These are phyloP conservation scores for Kokia cookei DNA, from an alignment of 441 rosid species.

Conservation along the genomic window DNA sequence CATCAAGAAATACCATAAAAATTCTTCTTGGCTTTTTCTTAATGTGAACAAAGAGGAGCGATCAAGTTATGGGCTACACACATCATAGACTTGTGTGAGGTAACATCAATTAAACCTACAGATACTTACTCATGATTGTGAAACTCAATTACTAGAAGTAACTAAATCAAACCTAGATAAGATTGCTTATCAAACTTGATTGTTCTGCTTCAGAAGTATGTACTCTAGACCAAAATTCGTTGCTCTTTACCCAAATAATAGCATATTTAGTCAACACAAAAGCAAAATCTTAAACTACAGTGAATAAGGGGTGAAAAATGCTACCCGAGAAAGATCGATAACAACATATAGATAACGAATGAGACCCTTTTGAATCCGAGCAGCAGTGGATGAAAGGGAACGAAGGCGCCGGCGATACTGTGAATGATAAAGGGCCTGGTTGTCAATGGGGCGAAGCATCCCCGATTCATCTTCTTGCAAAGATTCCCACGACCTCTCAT, in stretches of 20 bases:
- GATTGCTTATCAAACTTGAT: not conserved
- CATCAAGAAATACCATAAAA: not conserved
- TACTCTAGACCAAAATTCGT: not conserved
- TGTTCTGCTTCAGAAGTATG: not conserved
- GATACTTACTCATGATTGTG: not conserved
- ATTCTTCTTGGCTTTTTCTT: not conserved
- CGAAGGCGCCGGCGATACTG: slow-evolving; percentile 74
- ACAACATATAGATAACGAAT: slow-evolving; percentile 79
- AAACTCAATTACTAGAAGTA: not conserved
- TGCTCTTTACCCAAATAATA: not conserved
- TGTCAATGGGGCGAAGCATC: slow-evolving; percentile 67
- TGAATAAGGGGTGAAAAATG: not conserved
- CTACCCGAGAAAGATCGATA: slow-evolving; percentile 81
- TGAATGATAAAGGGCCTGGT: slow-evolving; percentile 61
- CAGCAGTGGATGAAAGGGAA: slow-evolving; percentile 38
- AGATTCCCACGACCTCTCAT: slow-evolving; percentile 86
- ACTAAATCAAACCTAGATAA: not conserved
- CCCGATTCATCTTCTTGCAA: slow-evolving; percentile 92
- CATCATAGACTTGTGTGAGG: not conserved
- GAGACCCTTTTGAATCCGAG: slow-evolving; percentile 91
- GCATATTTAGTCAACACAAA: not conserved
- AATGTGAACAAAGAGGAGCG: not conserved
- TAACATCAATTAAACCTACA: not conserved
- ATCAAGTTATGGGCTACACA: not conserved
- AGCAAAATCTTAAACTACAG: not conserved